Percentiles rank a stretch among this genome's conserved stretches.
phyloP scores from a whole-genome alignment of 2,329 filamentous ascomycete genomes.

The Sarocladiaceae sp. region DNA sequence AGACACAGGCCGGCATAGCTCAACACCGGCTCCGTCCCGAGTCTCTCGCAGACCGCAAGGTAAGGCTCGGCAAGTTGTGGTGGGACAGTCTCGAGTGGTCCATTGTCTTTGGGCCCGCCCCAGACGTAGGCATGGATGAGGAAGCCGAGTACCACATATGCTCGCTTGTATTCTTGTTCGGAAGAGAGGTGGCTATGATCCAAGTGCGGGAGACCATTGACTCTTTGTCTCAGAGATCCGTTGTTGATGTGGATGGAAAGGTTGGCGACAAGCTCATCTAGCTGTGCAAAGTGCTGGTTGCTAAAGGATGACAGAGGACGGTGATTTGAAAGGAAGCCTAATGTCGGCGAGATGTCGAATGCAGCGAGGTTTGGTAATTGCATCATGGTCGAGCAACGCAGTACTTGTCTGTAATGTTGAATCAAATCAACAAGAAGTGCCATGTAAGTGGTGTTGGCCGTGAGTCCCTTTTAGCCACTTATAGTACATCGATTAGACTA shows the following conservation, averaged over 20 bases:
- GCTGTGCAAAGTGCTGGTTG: constrained; percentile 32
- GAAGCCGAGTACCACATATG: constrained; percentile 17
- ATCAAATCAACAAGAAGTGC: not conserved
- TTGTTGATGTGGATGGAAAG: constrained; percentile 10
- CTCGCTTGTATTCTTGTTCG: constrained; percentile 13
- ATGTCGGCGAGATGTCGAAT: constrained; percentile 19
- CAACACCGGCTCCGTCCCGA: constrained; percentile 14
- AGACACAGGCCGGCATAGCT: constrained; percentile 17
- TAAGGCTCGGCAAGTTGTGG: constrained; percentile 17
- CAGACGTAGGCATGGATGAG: constrained; percentile 16
- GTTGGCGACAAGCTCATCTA: constrained; percentile 11
- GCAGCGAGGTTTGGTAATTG: constrained; percentile 21
- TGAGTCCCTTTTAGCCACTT: constrained; percentile 1
- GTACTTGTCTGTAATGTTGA: not conserved
- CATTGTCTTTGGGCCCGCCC: constrained; percentile 10
- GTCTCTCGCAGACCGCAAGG: constrained; percentile 14
- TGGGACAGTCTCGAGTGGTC: constrained; percentile 12
- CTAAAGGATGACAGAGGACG: constrained; percentile 40
- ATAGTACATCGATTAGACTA: not conserved
- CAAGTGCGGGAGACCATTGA: constrained; percentile 12
- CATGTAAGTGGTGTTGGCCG: not conserved
- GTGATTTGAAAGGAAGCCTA: constrained; percentile 20
- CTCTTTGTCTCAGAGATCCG: constrained; percentile 1
- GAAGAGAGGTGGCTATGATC: constrained; percentile 6
- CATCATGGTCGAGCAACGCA: constrained; percentile 10